Base-by-base conservation (phyloP, 331 rosid species). In the Arachis monticola region DNA sequence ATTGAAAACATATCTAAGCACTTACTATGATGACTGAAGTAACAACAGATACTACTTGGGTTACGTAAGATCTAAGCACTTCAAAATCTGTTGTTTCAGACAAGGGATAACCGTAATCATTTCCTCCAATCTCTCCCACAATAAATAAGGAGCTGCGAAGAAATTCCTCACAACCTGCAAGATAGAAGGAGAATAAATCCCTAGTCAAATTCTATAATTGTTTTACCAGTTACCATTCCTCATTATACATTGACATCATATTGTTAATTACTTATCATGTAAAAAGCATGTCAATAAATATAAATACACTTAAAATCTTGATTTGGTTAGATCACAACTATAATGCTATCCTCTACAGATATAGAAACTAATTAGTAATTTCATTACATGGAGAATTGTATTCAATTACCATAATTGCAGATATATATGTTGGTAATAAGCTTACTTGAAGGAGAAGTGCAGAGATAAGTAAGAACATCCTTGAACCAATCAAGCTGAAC, bases 41-140 rank as follows among this genome's bases (percentile, higher is more conserved):
- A 52, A 83, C 83, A 35, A 64, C 73, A 41, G 79, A 61, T 67
- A 83, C 10, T 64, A 83, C 80, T 12, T 8, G 78, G n/a, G 89
- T 83, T 10, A 80, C 44, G 4, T 77, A 83, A 30, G 75, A 27
- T 31, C 40, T 45, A 50, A 80, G 51, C 68, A 80, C 87, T 50
- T 6, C 80, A 60, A 80, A 10, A 47, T 30, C 5, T 7, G 7
- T 67, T 60, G 66, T 12, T 64, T 32, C n/a, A 13, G 70, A 67
- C 62, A 86, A 67, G 5, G 89, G 83, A 74, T 62, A 69, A 72
- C 63, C 78, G 64, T 86, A 86, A 69, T 88, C 93, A 27, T 88
- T 86, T 61, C 86, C 88, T 67, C 93, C 93, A 51, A 88, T 84
- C 85, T 84, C 88, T 80, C 91, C 93, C 75, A 86, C 81, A 27